Conservation (phyloP, 805 yeast species). For the Ogataea populi-albae region DNA sequence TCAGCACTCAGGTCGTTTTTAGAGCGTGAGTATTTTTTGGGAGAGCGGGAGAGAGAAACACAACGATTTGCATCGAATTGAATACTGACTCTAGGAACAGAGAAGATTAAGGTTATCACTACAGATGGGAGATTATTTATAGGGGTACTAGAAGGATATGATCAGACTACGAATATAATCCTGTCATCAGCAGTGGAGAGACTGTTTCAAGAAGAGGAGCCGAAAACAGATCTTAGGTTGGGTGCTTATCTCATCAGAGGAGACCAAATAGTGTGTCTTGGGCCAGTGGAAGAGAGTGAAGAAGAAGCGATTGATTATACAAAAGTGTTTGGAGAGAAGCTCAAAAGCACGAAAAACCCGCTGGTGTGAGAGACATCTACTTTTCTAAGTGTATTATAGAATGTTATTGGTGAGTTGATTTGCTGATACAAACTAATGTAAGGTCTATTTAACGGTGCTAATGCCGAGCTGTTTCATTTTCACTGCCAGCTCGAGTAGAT, state of each 20-base stretch:
- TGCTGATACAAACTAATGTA: background rate
- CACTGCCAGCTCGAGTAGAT: conserved; percentile 78
- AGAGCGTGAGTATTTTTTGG: conserved; percentile 20
- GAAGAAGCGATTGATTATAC: conserved; percentile 43
- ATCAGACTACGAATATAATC: conserved; percentile 60
- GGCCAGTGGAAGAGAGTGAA: conserved; percentile 45
- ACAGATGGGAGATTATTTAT: conserved; percentile 53
- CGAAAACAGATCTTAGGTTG: conserved; percentile 37
- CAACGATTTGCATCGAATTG: background rate
- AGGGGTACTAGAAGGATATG: conserved; percentile 57
- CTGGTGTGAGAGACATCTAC: conserved; percentile 12
- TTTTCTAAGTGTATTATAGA: conserved; percentile 10
- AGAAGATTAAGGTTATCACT: conserved; percentile 53
- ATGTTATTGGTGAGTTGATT: background rate
- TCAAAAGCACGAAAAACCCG: conserved; percentile 33
- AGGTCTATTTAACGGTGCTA: conserved; percentile 37
- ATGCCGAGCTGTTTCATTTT: conserved; percentile 75
- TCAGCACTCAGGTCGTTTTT: conserved; percentile 26
- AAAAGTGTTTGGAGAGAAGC: conserved; percentile 21
- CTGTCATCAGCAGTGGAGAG: conserved; percentile 51
- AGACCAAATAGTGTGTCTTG: conserved; percentile 55
- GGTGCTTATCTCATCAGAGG: conserved; percentile 58
- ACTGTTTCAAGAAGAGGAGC: conserved; percentile 41
- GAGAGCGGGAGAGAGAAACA: background rate
- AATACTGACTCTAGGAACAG: conserved; percentile 29